A percentile compares a stretch with the other conserved stretches of the same genome.
Evolutionary conservation across 345 rosid species (phyloP).

Genomic region (Sapria himalayana): DNA sequence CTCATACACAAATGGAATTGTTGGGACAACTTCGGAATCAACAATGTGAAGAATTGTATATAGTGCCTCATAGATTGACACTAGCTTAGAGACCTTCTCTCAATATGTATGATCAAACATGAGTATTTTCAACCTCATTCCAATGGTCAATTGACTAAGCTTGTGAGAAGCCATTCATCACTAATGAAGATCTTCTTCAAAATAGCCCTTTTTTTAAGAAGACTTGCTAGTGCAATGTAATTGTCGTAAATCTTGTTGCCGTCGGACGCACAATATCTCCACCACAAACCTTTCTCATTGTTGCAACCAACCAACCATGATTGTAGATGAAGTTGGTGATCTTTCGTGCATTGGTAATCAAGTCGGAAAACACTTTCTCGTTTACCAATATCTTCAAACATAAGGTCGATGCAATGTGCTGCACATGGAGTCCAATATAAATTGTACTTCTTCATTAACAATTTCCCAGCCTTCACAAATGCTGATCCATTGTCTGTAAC

Average conservation of each 20-base stretch:
- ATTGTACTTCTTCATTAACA: too few species aligned
- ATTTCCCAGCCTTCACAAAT: background rate
- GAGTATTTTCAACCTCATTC: too few species aligned
- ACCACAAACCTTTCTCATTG: background rate
- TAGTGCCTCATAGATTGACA: too few species aligned
- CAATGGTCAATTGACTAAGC: too few species aligned
- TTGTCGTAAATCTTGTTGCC: background rate
- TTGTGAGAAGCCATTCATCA: too few species aligned
- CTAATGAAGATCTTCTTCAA: too few species aligned
- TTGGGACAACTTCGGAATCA: too few species aligned
- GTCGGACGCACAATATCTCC: background rate
- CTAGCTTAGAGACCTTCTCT: too few species aligned
- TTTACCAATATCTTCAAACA: background rate
- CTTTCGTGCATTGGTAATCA: rapidly evolving
- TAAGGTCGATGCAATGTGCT: background rate
- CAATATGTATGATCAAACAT: too few species aligned
- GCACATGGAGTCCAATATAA: too few species aligned
- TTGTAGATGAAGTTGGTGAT: background rate
- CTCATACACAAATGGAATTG: too few species aligned
- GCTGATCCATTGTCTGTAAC: background rate
- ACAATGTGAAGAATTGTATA: too few species aligned
- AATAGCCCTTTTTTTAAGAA: background rate
- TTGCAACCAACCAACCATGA: background rate
- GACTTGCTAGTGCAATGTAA: background rate
- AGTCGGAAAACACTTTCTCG: background rate